Percentiles rank a stretch among this genome's conserved stretches.
Evolutionary conservation across 2,329 filamentous ascomycete genomes (phyloP).

Genomic region (Ophiocordyceps sinensis): DNA sequence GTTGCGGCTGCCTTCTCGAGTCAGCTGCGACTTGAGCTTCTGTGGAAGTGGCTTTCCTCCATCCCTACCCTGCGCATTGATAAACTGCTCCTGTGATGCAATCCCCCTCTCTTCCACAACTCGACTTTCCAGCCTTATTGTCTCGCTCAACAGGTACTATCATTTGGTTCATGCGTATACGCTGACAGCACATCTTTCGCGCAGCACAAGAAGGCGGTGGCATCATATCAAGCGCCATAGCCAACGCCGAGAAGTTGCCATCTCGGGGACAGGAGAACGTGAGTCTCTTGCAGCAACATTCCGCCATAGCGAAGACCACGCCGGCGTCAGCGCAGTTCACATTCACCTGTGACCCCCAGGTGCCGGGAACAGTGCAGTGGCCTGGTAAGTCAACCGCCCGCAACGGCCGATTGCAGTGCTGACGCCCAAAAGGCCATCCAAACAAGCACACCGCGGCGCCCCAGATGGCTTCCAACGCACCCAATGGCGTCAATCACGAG

Average conservation of each 20-base stretch:
- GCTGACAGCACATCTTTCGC: background rate
- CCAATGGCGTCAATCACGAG: slow-evolving; percentile 14
- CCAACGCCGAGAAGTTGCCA: slow-evolving; percentile 63
- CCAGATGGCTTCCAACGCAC: slow-evolving; percentile 5
- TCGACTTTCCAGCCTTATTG: background rate
- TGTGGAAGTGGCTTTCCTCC: too few relatives aligned
- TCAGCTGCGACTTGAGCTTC: too few relatives aligned
- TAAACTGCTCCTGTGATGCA: background rate
- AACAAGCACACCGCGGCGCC: slow-evolving; percentile 9
- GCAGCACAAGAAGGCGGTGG: slow-evolving; percentile 38
- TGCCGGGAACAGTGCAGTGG: slow-evolving; percentile 65
- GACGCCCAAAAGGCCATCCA: slow-evolving; percentile 8
- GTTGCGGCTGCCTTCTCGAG: too few relatives aligned
- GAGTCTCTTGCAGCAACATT: slow-evolving; percentile 60
- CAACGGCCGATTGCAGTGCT: background rate
- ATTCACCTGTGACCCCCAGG: slow-evolving; percentile 87
- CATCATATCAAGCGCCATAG: slow-evolving; percentile 86
- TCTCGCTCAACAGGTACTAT: background rate
- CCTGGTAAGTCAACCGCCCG: slow-evolving; percentile 32
- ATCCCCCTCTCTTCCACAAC: background rate
- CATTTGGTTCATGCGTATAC: background rate
- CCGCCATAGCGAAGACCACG: slow-evolving; percentile 38
- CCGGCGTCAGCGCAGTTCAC: slow-evolving; percentile 82
- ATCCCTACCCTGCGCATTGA: background rate
- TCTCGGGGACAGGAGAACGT: slow-evolving; percentile 61